Conservation (phyloP, 805 yeast species). For the Maudiozyma saulgeensis region DNA sequence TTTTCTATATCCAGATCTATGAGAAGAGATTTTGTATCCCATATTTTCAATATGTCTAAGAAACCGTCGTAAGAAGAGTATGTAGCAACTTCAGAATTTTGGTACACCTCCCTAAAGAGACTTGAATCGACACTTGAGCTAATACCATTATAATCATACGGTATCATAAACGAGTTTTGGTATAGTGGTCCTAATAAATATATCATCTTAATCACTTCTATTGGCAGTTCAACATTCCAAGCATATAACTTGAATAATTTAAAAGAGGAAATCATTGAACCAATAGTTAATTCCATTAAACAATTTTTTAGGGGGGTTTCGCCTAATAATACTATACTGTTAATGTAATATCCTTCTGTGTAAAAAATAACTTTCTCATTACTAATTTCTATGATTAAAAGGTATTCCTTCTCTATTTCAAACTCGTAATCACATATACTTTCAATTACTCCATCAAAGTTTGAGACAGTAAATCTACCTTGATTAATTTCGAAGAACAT, state of each 20-base stretch:
- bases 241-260: conserved; percentile 15
- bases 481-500: conserved; percentile 24
- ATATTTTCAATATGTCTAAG: not conserved
- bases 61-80: not conserved
- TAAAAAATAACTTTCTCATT: conserved; percentile 10
- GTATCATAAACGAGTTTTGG: not conserved
- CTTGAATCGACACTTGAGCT: not conserved
- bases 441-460: conserved; percentile 23
- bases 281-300: conserved; percentile 5
- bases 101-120: conserved; percentile 1
- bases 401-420: conserved; percentile 13
- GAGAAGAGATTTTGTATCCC: not conserved
- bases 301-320: not conserved
- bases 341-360: conserved; percentile 18
- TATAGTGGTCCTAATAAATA: not conserved
- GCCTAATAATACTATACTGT: conserved; percentile 5
- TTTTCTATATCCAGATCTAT: conserved; percentile 8
- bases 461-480: conserved; percentile 20
- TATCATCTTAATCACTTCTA: conserved; percentile 3
- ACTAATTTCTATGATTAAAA: conserved; percentile 11
- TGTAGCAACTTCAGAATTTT: not conserved
- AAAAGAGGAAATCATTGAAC: conserved; percentile 28
- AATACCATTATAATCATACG: not conserved
- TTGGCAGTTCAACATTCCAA: conserved; percentile 6
- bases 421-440: conserved; percentile 23